Evolutionary conservation across 352 stramenopile species (phyloP).

Genomic region (Globisporangium recalcitrans): DNA sequence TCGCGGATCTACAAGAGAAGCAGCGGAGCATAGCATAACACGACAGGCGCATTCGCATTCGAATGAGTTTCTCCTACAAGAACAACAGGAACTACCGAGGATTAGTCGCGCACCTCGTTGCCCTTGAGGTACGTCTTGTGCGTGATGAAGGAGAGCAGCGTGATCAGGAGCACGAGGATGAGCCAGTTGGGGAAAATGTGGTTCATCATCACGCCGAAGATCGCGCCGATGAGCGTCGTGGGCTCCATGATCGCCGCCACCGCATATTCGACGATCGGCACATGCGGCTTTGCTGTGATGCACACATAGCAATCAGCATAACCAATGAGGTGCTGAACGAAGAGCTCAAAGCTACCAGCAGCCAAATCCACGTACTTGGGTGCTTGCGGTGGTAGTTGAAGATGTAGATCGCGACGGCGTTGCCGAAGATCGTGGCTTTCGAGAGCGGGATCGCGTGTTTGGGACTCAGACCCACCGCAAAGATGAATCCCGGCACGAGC

Average conservation of each 20-base stretch:
- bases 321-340: neutral
- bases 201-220: slow-evolving; percentile 84
- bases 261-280: slow-evolving; percentile 96
- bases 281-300: slow-evolving; percentile 57
- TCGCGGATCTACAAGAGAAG: slow-evolving; percentile 36
- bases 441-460: slow-evolving; percentile 97
- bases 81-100: neutral
- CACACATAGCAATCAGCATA: neutral
- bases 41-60: too few relatives aligned
- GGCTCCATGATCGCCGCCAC: slow-evolving; percentile 99
- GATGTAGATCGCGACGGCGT: slow-evolving; percentile 92
- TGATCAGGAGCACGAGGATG: slow-evolving; percentile 71
- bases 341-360: neutral
- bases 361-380: slow-evolving; percentile 59
- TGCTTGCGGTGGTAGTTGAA: slow-evolving; percentile 93
- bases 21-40: neutral
- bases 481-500: slow-evolving; percentile 96
- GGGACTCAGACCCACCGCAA: slow-evolving; percentile 89
- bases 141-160: slow-evolving; percentile 69
- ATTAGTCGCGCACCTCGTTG: slow-evolving; percentile 32
- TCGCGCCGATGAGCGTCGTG: slow-evolving; percentile 72
- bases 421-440: slow-evolving; percentile 97
- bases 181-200: slow-evolving; percentile 80
- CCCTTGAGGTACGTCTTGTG: slow-evolving; percentile 73
- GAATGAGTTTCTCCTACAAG: neutral